These are phyloP conservation scores for Globisporangium ultimum DNA, from an alignment of 352 stramenopile species.

Conservation along the genomic window DNA sequence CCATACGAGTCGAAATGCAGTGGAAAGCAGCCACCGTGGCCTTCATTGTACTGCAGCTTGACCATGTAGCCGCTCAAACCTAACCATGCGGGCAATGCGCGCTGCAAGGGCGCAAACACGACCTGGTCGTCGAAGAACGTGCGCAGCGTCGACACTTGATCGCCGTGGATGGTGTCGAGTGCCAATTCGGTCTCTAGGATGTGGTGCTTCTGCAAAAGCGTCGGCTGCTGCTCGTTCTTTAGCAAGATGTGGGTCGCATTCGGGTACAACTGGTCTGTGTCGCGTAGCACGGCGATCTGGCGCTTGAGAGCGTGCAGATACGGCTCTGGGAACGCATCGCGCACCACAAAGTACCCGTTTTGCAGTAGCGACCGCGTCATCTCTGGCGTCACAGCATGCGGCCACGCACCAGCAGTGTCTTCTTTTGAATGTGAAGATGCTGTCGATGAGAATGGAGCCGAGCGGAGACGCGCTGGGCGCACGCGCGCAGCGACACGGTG, in stretches of 20 bases:
- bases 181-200: constrained; percentile 83
- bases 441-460: neutral
- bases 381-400: constrained; percentile 25
- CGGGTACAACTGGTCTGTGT: constrained; percentile 51
- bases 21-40: constrained; percentile 76
- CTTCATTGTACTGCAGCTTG: constrained; percentile 82
- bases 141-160: constrained; percentile 36
- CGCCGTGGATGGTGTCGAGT: constrained; percentile 27
- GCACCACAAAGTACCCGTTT: constrained; percentile 56
- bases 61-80: constrained; percentile 50
- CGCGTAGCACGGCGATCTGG: constrained; percentile 48
- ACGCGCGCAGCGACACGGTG: too few species aligned
- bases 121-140: constrained; percentile 61
- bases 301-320: constrained; percentile 45
- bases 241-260: constrained; percentile 80
- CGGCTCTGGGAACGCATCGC: constrained; percentile 34
- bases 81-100: constrained; percentile 37
- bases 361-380: constrained; percentile 26
- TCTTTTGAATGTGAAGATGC: neutral
- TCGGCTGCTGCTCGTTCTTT: constrained; percentile 23
- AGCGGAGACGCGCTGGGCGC: too few species aligned
- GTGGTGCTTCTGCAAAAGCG: constrained; percentile 70
- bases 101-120: constrained; percentile 40
- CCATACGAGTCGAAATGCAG: constrained; percentile 86
- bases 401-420: constrained; percentile 19